A percentile compares a stretch with the other conserved stretches of the same genome.
phyloP scores from a whole-genome alignment of 2,329 filamentous ascomycete genomes.

The Colletotrichum liriopes region DNA sequence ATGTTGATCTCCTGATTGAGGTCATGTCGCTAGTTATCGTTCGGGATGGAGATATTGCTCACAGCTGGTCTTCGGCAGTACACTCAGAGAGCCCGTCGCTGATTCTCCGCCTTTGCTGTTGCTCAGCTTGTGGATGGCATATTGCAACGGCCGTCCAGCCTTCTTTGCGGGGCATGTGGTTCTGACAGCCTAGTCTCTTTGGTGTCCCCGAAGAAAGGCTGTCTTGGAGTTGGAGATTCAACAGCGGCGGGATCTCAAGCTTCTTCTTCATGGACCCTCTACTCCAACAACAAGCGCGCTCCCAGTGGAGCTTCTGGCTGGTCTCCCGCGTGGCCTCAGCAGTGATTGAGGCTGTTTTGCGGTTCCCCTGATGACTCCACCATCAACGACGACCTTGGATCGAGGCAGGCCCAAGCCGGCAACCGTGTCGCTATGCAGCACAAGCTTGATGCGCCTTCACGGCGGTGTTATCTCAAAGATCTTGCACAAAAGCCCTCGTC shows the following conservation, averaged over 20 bases:
- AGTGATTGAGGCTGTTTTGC: constrained; percentile 41
- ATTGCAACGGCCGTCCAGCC: constrained; percentile 36
- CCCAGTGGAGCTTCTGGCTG: constrained; percentile 30
- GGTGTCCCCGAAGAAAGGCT: constrained; percentile 35
- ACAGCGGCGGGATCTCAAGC: constrained; percentile 39
- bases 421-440: constrained; percentile 5
- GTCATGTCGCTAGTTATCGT: background rate
- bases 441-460: constrained; percentile 10
- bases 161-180: constrained; percentile 43
- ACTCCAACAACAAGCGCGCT: constrained; percentile 40
- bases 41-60: background rate
- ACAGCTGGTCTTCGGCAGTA: background rate
- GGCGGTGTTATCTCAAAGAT: constrained; percentile 12
- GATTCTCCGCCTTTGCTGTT: constrained; percentile 33
- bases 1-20: constrained; percentile 1
- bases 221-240: constrained; percentile 40
- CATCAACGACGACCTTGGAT: constrained; percentile 19
- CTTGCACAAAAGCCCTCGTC: constrained; percentile 20
- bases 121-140: constrained; percentile 33
- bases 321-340: constrained; percentile 40
- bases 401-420: constrained; percentile 13
- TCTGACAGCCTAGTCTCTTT: constrained; percentile 35
- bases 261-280: constrained; percentile 39
- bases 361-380: constrained; percentile 40
- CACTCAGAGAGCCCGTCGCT: background rate